A percentile compares a stretch with the other conserved stretches of the same genome.
Evolutionary conservation across 768 basidiomycete species (phyloP).

Genomic region (Phlebiopsis gigantea): DNA sequence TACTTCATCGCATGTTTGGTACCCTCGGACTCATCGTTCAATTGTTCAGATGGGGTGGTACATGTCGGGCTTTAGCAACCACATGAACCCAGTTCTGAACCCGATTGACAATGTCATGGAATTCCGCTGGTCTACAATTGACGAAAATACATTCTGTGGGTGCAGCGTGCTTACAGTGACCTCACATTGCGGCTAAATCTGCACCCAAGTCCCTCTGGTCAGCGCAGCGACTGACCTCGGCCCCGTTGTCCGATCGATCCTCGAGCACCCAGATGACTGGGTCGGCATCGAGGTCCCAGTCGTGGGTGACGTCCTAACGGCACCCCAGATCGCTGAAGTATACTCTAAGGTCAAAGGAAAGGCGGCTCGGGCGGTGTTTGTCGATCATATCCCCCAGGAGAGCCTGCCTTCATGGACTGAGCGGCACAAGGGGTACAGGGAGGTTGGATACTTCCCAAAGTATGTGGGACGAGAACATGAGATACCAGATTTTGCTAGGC

Average conservation of each 20-base stretch:
- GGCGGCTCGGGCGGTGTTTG: conserved; percentile 6
- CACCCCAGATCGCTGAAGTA: conserved; percentile 1
- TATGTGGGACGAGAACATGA: conserved; percentile 4
- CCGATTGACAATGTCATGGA: not conserved
- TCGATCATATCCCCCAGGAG: conserved; percentile 10
- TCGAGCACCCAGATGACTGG: conserved; percentile 7
- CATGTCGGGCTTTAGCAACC: conserved; percentile 3
- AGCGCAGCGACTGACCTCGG: conserved; percentile 4
- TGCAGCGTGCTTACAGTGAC: not conserved
- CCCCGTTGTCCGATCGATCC: conserved; percentile 7
- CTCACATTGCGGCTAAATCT: not conserved
- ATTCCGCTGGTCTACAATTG: conserved; percentile 8
- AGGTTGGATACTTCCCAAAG: conserved; percentile 10
- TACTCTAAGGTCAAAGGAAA: conserved; percentile 6
- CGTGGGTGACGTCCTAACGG: conserved; percentile 6
- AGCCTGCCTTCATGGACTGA: not conserved
- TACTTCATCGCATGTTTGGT: not conserved
- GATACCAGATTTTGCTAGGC: conserved; percentile 2
- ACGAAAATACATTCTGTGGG: conserved; percentile 1
- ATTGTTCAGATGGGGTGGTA: conserved; percentile 4
- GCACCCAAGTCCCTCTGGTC: conserved; percentile 6
- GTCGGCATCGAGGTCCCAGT: conserved; percentile 1
- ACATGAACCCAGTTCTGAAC: not conserved
- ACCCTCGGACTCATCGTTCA: not conserved
- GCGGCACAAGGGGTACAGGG: conserved; percentile 2